Base-by-base conservation (phyloP, 2,329 filamentous ascomycete species). In the Penicillium sp. region DNA sequence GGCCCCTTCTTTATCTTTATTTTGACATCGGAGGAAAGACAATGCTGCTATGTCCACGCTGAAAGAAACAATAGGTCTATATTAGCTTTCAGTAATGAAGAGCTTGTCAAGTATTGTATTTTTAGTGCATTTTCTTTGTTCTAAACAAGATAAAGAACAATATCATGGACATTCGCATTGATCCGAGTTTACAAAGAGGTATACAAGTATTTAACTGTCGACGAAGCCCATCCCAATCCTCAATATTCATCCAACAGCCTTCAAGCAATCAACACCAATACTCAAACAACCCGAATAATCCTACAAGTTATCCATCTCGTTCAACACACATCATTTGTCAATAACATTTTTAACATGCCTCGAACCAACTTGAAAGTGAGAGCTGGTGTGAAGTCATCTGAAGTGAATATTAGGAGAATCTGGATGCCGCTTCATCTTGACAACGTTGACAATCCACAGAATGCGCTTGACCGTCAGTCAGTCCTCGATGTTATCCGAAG, bases 401-500 rank as follows among this genome's bases (percentile, higher is more conserved):
- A 6, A 20, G 4, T 0, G 6, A 32, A 13, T 16, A 1, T 6
- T 5, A 18, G 4, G n/a, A 11, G 3, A 26, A 42, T 50, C 5
- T 50, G 48, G 48, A 8, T 5, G 3, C 26, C 37, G 5, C 37
- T 50, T 22, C 26, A 6, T 22, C 48, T 50, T 39, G 22, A 50
- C 2, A 20, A 32, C 29, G 5, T 14, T 13, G 2, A 50, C 5
- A 1, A 22, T 29, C 7, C 47, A 31, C 48, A 42, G 37, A 20
- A 7, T 24, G n/a, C 7, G 24, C n/a, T 31, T 29, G 48, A 50
- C 24, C 37, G 48, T 31, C 24, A 40, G 13, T 6, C 24, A 13
- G 48, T 50, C 8, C 26, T 42, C 13, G 11, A 31, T n/a, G 3
- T 50, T 31, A n/a, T 50, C 11, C 48, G 48, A 42, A 40, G 38